A percentile compares a stretch with the other conserved stretches of the same genome.
Evolutionary conservation across 192 early-diverging fungal species (phyloP).

Genomic region (Mortierella alpina): DNA sequence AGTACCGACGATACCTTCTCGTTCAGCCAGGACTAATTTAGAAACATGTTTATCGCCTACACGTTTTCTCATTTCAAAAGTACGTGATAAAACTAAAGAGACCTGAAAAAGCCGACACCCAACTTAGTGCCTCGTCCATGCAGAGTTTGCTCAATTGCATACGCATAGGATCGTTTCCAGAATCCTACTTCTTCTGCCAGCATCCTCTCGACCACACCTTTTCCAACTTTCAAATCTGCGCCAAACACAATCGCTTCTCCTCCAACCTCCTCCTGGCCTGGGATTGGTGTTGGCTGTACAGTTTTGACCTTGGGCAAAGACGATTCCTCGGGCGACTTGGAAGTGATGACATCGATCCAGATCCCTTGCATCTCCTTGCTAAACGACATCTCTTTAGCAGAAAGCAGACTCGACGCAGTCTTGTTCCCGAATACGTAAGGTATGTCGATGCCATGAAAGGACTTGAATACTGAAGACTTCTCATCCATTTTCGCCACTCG

Average conservation of each 20-base stretch:
- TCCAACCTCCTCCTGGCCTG: too few relatives aligned
- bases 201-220: constrained; percentile 3
- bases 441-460: constrained; percentile 9
- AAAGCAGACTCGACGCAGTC: background rate
- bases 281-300: background rate
- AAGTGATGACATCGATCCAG: constrained; percentile 5
- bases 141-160: background rate
- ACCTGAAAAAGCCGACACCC: background rate
- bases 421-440: background rate
- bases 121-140: background rate
- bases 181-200: background rate
- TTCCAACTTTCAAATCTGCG: background rate
- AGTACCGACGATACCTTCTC: too few relatives aligned
- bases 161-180: constrained; percentile 11
- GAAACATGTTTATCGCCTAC: too few relatives aligned
- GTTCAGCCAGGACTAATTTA: too few relatives aligned
- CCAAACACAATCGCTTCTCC: constrained; percentile 14
- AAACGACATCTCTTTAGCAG: background rate
- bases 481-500: background rate
- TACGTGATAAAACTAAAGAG: too few relatives aligned
- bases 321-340: constrained; percentile 4
- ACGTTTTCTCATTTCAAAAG: too few relatives aligned
- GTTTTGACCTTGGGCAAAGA: background rate
- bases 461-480: background rate
- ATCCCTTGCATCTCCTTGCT: background rate